phyloP scores from a whole-genome alignment of 768 basidiomycete genomes.

The Hygrocybe coccinea region DNA sequence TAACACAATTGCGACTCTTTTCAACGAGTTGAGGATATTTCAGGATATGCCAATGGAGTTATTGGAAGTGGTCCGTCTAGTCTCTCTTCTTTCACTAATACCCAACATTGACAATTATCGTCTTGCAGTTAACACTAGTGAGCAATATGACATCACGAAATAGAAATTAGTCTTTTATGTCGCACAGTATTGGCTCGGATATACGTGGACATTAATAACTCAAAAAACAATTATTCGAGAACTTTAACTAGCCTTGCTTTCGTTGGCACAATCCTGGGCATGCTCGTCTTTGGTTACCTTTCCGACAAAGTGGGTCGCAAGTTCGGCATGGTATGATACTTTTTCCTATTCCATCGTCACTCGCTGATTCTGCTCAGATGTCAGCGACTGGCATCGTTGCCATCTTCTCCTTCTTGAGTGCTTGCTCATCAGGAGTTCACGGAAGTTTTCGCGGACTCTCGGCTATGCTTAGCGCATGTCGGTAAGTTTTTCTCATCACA shows the following conservation, averaged over 20 bases:
- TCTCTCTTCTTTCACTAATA: not conserved
- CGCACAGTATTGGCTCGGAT: conserved; percentile 60
- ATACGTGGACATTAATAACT: conserved; percentile 49
- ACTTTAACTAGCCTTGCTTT: conserved; percentile 69
- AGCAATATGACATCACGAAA: conserved; percentile 18
- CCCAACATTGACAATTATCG: not conserved
- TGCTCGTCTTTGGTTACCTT: conserved; percentile 56
- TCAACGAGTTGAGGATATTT: conserved; percentile 2
- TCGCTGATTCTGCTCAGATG: conserved; percentile 48
- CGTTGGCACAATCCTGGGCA: conserved; percentile 83
- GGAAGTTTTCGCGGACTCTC: conserved; percentile 63
- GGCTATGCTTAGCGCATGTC: conserved; percentile 72
- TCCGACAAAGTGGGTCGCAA: conserved; percentile 86
- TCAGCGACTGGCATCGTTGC: conserved; percentile 77
- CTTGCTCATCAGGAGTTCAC: conserved; percentile 76
- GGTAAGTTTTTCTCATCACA: conserved; percentile 38
- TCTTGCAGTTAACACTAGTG: conserved; percentile 61
- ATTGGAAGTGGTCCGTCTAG: conserved; percentile 64
- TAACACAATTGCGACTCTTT: not conserved
- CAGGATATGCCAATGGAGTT: conserved; percentile 77
- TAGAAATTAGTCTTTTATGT: not conserved
- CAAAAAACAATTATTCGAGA: conserved; percentile 52
- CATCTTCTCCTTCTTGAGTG: conserved; percentile 77
- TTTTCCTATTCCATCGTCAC: not conserved
- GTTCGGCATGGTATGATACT: conserved; percentile 70